phyloP scores from a whole-genome alignment of 2,329 filamentous ascomycete species.

The Xylariomycetidae sp. region DNA sequence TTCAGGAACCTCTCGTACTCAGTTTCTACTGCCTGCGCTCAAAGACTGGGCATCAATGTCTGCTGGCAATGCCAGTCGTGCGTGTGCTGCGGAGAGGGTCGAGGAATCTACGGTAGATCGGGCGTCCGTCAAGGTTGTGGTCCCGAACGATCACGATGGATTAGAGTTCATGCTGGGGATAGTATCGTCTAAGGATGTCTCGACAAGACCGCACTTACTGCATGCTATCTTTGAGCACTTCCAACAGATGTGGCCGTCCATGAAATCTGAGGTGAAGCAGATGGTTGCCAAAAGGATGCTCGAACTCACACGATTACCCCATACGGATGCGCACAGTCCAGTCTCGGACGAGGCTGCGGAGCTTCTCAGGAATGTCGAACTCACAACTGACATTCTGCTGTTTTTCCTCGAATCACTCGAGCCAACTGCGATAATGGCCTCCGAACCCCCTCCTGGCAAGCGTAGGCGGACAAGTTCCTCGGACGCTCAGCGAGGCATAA shows the following conservation, averaged over 20 bases:
- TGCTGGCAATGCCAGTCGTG: constrained; percentile 41
- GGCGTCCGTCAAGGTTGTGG: constrained; percentile 43
- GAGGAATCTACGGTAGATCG: constrained; percentile 37
- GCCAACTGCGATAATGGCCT: constrained; percentile 64
- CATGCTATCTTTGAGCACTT: constrained; percentile 63
- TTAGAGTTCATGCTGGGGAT: constrained; percentile 46
- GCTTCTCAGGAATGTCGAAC: constrained; percentile 64
- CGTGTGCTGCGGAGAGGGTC: constrained; percentile 40
- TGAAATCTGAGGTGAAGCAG: constrained; percentile 59
- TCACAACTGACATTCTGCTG: constrained; percentile 66
- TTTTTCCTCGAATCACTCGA: constrained; percentile 70
- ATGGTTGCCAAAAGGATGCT: constrained; percentile 58
- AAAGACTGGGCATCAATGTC: constrained; percentile 59
- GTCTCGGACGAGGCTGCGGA: constrained; percentile 60
- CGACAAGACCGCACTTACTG: constrained; percentile 50
- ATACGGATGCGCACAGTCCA: constrained; percentile 30
- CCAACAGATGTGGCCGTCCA: constrained; percentile 62
- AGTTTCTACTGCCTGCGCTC: constrained; percentile 70
- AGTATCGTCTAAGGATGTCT: constrained; percentile 34
- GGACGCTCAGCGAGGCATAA: constrained; percentile 55
- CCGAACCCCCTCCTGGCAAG: constrained; percentile 68
- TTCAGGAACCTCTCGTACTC: constrained; percentile 61
- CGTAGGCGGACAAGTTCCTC: constrained; percentile 71
- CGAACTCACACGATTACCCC: constrained; percentile 47
- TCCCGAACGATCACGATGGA: constrained; percentile 47